Base-by-base conservation (phyloP, 768 basidiomycete species). In the Lentinula aciculospora region DNA sequence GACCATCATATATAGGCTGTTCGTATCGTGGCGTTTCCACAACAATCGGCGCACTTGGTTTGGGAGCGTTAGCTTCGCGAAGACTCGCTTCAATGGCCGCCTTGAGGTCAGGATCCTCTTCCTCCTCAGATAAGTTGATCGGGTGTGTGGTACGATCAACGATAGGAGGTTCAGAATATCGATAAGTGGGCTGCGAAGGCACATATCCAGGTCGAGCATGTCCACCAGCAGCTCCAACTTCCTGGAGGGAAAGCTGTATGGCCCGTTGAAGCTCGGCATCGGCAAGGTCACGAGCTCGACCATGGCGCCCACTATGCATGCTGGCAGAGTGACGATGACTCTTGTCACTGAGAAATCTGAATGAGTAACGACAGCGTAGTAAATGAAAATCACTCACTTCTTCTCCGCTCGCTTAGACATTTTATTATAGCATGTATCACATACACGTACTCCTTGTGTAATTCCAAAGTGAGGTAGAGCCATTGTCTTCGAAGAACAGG, bases 61-160 rank as follows among this genome's bases (percentile, higher is more conserved):
- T 83, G 0, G 88, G 87, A 10, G 89, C 85, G 58, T 78, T 84
- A 2, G 82, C 86, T 64, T 99, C 97, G n/a, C 86, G 79, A 60
- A 99, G 70, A 67, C 90, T 93, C 0, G 97, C 97, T 67, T 98
- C 94, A 51, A 99, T 99, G 0, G 97, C 97, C 19, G 96, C 91
- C 58, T 79, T 83, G 19, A 99, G 76, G 58, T 98, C 94, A 10
- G 90, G 89, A 69, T 99, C 96, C 3, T 96, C 90, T 31, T 96
- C 95, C 10, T 92, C 95, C 10, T 92, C 29, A 29, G 72, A 66
- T 46, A 57, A 50, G 15, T 64, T 60, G 53, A 60, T 53, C 49
- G 77, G 71, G 15, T 79, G 81, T 53, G 78, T 79, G 56, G 68
- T 72, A 46, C 76, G 74, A 65, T 83, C 83, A 57, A 86, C 81